These are phyloP conservation scores for Nepenthes gracilis DNA, from an alignment of 148 eudicot genomes.

Conservation along the genomic window DNA sequence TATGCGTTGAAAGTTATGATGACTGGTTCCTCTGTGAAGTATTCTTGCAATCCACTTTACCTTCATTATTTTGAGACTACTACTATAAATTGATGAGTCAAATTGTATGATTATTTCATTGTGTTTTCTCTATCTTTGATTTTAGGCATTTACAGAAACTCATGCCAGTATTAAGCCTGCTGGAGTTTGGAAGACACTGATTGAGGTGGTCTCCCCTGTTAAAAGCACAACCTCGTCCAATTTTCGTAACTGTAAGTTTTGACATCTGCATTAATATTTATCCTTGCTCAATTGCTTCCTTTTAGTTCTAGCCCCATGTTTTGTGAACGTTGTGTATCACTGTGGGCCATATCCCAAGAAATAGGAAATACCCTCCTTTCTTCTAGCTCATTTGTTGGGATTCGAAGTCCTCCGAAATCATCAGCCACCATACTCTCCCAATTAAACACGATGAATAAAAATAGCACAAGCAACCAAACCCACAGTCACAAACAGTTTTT, in stretches of 20 bases:
- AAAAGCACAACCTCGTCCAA: slow-evolving; percentile 21
- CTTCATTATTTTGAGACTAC: no score
- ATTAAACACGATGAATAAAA: no score
- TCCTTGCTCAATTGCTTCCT: no score
- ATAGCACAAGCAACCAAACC: no score
- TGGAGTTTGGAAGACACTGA: slow-evolving; percentile 77
- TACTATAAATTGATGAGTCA: neutral
- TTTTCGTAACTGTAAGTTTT: slow-evolving; percentile 42
- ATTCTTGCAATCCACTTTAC: no score
- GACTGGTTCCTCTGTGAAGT: no score
- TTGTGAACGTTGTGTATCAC: no score
- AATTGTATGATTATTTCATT: neutral
- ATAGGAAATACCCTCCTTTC: neutral
- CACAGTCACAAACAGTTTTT: no score
- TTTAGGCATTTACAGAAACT: slow-evolving; percentile 58
- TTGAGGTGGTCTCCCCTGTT: slow-evolving; percentile 42
- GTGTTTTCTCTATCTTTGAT: neutral
- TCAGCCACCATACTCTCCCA: no score
- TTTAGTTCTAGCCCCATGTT: neutral
- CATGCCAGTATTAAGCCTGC: slow-evolving; percentile 57
- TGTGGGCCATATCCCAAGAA: neutral
- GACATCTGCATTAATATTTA: no score
- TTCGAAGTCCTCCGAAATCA: neutral
- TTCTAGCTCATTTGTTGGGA: no score
- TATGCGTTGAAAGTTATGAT: no score